A percentile compares a stretch with the other conserved stretches of the same genome.
phyloP scores from a whole-genome alignment of 331 rosid genomes.

The Quercus tomentella region DNA sequence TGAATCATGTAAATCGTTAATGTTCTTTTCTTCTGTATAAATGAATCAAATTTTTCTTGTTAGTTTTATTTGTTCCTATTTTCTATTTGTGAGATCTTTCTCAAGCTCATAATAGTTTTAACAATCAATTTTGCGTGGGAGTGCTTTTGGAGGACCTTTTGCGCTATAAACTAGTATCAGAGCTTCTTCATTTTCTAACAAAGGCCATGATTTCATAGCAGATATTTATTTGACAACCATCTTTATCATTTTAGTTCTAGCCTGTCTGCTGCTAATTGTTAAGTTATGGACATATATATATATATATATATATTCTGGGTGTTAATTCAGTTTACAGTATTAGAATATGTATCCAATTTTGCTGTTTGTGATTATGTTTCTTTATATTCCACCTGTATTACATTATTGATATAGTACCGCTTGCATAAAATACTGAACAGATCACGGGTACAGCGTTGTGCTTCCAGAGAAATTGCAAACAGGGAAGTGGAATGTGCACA shows the following conservation, averaged over 20 bases:
- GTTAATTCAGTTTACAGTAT: neutral
- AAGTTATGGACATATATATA: neutral
- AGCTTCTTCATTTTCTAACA: too few species aligned
- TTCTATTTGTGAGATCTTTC: too few species aligned
- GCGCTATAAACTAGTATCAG: too few species aligned
- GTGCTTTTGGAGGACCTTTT: too few species aligned
- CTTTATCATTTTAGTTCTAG: neutral
- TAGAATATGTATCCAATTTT: neutral
- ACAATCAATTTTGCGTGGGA: too few species aligned
- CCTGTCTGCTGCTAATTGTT: neutral
- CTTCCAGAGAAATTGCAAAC: constrained; percentile 94
- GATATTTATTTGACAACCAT: too few species aligned
- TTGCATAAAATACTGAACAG: constrained; percentile 54
- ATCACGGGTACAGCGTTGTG: constrained; percentile 82
- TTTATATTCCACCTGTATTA: neutral
- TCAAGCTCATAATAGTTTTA: too few species aligned
- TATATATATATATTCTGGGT: neutral
- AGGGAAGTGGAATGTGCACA: constrained; percentile 95
- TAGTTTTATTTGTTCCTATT: too few species aligned
- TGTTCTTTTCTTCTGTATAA: too few species aligned
- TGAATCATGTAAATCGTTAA: too few species aligned
- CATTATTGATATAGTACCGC: constrained; percentile 19
- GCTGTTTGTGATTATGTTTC: neutral
- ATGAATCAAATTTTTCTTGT: too few species aligned
- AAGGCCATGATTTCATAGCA: too few species aligned